Evolutionary conservation across 768 basidiomycete genomes (phyloP).

Genomic region (Inosperma sp.): DNA sequence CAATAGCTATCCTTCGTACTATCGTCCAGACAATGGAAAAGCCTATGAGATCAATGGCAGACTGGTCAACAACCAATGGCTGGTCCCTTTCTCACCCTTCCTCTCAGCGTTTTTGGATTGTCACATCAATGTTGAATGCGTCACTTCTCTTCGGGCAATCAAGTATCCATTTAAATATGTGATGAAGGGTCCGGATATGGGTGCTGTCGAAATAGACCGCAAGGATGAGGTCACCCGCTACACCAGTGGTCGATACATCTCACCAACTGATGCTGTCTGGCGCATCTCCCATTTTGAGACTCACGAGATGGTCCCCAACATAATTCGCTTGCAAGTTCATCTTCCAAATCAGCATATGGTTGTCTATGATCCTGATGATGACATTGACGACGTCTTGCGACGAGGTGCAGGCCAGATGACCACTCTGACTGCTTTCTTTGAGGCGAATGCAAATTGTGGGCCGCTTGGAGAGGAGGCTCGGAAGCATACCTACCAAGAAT

Average conservation of each 20-base stretch:
- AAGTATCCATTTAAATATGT: constrained; percentile 49
- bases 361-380: constrained; percentile 28
- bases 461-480: constrained; percentile 9
- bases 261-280: constrained; percentile 34
- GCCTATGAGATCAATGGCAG: constrained; percentile 20
- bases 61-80: constrained; percentile 31
- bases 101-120: constrained; percentile 32
- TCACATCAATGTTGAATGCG: constrained; percentile 46
- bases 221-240: constrained; percentile 38
- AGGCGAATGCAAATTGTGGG: constrained; percentile 21
- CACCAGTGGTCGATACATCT: constrained; percentile 35
- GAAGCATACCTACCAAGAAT: constrained; percentile 30
- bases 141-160: constrained; percentile 30
- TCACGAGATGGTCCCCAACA: constrained; percentile 34
- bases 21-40: constrained; percentile 27
- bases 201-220: constrained; percentile 18
- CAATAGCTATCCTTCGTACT: constrained; percentile 24
- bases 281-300: constrained; percentile 31
- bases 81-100: constrained; percentile 39
- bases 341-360: constrained; percentile 36
- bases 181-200: constrained; percentile 36
- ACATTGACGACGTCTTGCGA: constrained; percentile 10
- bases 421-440: constrained; percentile 29
- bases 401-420: constrained; percentile 14
- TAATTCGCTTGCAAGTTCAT: constrained; percentile 41